A percentile compares a stretch with the other conserved stretches of the same genome.
Evolutionary conservation across 495 filamentous ascomycete genomes (phyloP).

Genomic region (Rostrohypoxylon terebratum): DNA sequence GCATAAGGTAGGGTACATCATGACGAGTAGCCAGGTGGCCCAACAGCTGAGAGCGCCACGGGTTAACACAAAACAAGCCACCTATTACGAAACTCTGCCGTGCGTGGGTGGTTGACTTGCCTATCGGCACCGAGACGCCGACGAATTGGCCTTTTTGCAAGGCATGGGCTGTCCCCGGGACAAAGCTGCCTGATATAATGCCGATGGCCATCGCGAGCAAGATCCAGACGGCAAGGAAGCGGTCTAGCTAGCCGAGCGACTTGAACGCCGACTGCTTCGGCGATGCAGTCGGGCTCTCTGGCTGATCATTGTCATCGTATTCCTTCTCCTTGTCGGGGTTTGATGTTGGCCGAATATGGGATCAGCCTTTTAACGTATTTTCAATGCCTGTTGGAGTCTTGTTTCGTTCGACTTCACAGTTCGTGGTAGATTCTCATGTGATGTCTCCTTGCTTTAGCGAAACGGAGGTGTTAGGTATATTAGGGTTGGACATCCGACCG

Average conservation of each 20-base stretch:
- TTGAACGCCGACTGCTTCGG: slow-evolving; percentile 57
- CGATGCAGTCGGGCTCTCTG: background rate
- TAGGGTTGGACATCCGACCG: background rate
- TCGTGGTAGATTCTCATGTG: background rate
- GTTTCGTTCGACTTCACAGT: background rate
- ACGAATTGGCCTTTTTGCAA: slow-evolving; percentile 79
- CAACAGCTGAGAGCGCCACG: slow-evolving; percentile 67
- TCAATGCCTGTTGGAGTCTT: slow-evolving; percentile 6
- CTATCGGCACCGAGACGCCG: slow-evolving; percentile 81
- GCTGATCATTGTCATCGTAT: slow-evolving; percentile 1
- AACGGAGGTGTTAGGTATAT: background rate
- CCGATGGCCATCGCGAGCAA: slow-evolving; percentile 85
- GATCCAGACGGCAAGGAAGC: slow-evolving; percentile 86
- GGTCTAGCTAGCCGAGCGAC: slow-evolving; percentile 74
- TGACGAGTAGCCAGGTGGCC: slow-evolving; percentile 82
- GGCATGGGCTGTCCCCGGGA: slow-evolving; percentile 67
- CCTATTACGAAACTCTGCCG: background rate
- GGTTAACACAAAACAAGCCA: background rate
- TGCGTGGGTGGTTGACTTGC: slow-evolving; percentile 55
- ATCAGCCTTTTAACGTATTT: slow-evolving; percentile 2
- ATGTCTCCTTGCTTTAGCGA: background rate
- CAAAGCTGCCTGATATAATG: slow-evolving; percentile 84
- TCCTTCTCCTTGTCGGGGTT: slow-evolving; percentile 20
- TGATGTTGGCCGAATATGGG: slow-evolving; percentile 7
- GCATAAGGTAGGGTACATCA: slow-evolving; percentile 97